A percentile compares a stretch with the other conserved stretches of the same genome.
Conservation (phyloP, 1,284 basidiomycete species). For the Xerocomus minutiporus region DNA sequence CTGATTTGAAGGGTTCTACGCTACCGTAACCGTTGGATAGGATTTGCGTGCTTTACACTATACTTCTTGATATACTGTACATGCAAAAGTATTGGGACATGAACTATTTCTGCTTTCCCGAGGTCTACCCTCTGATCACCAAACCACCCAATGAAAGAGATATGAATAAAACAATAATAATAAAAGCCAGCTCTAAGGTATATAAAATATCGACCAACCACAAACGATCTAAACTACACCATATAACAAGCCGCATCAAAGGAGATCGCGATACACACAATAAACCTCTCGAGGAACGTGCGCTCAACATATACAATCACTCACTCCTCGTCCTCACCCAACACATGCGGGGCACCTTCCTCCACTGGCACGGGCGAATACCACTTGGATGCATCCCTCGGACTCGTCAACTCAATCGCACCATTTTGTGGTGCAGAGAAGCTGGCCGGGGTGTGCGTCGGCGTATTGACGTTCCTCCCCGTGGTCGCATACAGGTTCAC, state of each 20-base stretch:
- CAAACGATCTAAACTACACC: not conserved
- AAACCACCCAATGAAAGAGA: too few relatives aligned
- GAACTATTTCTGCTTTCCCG: too few relatives aligned
- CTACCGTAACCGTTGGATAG: too few relatives aligned
- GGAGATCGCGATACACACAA: not conserved
- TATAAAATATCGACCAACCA: not conserved
- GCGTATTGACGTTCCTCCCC: conserved; percentile 50
- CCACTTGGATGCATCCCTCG: conserved; percentile 34
- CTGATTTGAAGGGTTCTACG: not conserved
- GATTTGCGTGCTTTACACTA: too few relatives aligned
- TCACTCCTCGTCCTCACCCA: conserved; percentile 38
- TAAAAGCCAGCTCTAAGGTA: not conserved
- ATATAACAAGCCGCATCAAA: not conserved
- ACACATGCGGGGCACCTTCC: conserved; percentile 29
- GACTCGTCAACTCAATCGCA: conserved; percentile 31
- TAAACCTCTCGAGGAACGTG: not conserved
- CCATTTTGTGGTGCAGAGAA: conserved; percentile 23
- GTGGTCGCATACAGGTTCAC: conserved; percentile 56
- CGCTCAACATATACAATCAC: not conserved
- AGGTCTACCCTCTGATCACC: too few relatives aligned
- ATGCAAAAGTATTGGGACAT: too few relatives aligned
- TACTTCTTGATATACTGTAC: too few relatives aligned
- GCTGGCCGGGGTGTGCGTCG: conserved; percentile 8
- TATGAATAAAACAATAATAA: too few relatives aligned
- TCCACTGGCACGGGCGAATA: conserved; percentile 37